These are phyloP conservation scores for Kwoniella bestiolae DNA, from an alignment of 768 basidiomycete species.

Conservation along the genomic window DNA sequence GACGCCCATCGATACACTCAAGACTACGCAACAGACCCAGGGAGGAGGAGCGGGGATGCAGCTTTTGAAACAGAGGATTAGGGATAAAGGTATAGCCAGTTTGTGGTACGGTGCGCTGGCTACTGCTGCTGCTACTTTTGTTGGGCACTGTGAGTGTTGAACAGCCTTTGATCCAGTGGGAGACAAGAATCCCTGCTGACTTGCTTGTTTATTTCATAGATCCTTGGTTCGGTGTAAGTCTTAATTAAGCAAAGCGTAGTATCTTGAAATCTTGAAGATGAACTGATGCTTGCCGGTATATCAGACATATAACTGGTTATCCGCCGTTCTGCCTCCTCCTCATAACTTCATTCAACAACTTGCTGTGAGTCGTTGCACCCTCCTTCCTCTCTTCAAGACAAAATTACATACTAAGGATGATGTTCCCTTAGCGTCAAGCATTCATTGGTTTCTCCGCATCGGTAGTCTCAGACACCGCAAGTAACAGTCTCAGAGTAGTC, in stretches of 20 bases:
- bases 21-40: constrained; percentile 94
- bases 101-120: constrained; percentile 91
- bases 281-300: not conserved
- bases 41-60: constrained; percentile 68
- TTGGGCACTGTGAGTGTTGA: constrained; percentile 70
- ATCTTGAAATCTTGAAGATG: not conserved
- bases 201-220: constrained; percentile 39
- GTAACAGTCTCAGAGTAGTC: constrained; percentile 86
- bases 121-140: constrained; percentile 90
- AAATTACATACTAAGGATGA: too few species aligned
- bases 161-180: too few species aligned
- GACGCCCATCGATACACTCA: constrained; percentile 89
- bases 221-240: constrained; percentile 55
- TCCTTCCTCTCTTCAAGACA: not conserved
- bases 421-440: constrained; percentile 72
- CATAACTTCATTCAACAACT: constrained; percentile 66
- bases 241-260: too few species aligned
- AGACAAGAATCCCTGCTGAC: too few species aligned
- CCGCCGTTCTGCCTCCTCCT: constrained; percentile 66
- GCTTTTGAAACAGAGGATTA: constrained; percentile 71
- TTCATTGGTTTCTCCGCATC: constrained; percentile 90
- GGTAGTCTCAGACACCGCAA: constrained; percentile 79
- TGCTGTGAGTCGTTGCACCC: constrained; percentile 47
- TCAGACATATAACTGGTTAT: constrained; percentile 73
- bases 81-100: constrained; percentile 72